These are phyloP conservation scores for Gracilaria vermiculophylla DNA, from an alignment of 23 red algal species.

Conservation along the genomic window DNA sequence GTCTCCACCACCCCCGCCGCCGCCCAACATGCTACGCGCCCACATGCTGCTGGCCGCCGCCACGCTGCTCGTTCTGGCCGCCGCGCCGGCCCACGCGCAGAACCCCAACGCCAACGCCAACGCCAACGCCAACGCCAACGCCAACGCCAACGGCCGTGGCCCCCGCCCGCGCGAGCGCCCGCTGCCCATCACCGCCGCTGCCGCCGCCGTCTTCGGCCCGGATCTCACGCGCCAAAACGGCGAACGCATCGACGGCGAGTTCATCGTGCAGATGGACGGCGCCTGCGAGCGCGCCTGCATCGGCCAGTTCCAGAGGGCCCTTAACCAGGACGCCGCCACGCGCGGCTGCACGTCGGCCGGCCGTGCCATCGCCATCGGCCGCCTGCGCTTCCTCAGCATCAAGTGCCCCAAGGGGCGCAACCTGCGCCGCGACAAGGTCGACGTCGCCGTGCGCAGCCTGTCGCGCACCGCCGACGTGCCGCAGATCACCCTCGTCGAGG, in stretches of 20 bases:
- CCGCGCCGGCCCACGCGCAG: background rate
- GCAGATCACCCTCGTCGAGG: background rate
- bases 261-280: constrained; percentile 10
- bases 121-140: too few species aligned
- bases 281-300: background rate
- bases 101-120: too few species aligned
- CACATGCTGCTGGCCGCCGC: too few species aligned
- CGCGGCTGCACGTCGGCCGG: background rate
- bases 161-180: background rate
- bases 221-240: background rate
- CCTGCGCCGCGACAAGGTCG: background rate
- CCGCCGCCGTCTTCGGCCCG: background rate
- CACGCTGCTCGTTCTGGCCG: background rate
- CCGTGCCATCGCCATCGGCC: background rate
- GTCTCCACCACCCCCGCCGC: too few species aligned
- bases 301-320: background rate
- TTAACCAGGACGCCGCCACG: background rate
- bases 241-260: background rate
- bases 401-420: background rate
- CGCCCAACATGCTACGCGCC: too few species aligned
- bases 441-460: background rate
- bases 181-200: background rate
- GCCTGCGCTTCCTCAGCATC: background rate
- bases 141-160: background rate
- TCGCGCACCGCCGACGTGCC: background rate